Base-by-base conservation (phyloP, 2,329 filamentous ascomycete genomes). In the Hymenoscyphus repandus region DNA sequence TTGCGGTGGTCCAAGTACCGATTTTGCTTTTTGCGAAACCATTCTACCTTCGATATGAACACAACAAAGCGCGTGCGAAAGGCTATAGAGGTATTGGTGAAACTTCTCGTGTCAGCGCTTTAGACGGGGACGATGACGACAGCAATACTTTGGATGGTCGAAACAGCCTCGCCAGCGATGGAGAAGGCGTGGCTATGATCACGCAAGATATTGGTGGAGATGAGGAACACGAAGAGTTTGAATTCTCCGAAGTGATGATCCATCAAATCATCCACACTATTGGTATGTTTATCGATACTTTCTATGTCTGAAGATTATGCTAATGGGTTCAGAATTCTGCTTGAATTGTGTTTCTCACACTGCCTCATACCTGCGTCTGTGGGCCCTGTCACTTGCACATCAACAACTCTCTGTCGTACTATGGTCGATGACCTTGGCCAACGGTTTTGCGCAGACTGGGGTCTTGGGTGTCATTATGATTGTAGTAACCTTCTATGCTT, bases 181-280 rank as follows among this genome's bases (percentile, higher is more conserved):
- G 85, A 33, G 89, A 95, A 59, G 90, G 88, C 40, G 82, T 87
- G 52, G 90, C 86, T 49, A 88, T 96, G 83, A 90, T 96, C 66
- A 88, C 89, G 2, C 85, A 95, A 68, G 89, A 93, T 65, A 82
- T 95, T 59, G 74, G 71, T 41, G 80, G 83, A 31, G 91, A 91
- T 39, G 88, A 89, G 44, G 91, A 91, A 61, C 89, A 96, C 62
- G 91, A 93, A 64, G 93, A 99, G 67, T 99, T 99, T 68, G 93
- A 99, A 63, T 99, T 99, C 68, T 82, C 86, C 53, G 93, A 99
- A 69, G 81, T 90, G 57, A 96, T 99, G 90, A 99, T 99, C 66
- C 93, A 99, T 72, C 93, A 99, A 70, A 83, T 96, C 68, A 99
- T 99, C 66, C 95, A 97, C 74, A 97, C 92, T 15, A 97, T 97